Base-by-base conservation (phyloP, 176 grass and related monocot species). In the Ananas comosus region DNA sequence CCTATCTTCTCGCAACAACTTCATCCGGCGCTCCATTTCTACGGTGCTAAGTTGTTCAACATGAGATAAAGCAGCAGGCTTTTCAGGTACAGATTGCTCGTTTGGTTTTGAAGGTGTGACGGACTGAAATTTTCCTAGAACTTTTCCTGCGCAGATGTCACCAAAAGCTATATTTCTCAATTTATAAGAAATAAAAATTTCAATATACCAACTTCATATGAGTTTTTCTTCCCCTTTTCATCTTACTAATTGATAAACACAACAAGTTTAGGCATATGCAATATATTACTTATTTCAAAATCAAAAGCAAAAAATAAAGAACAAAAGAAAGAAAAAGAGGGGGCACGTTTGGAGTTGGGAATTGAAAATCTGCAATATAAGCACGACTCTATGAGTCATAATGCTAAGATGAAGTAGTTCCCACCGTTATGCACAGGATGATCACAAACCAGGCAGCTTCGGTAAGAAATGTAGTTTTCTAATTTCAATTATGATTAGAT, bases 1-100 rank as follows among this genome's bases (percentile, higher is more conserved):
- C 93, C 93, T 90, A 68, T 96, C 89, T 75, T 96, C 92, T 76
- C 84, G 64, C 76, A 96, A 86, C 49, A 96, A 82, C 81, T 96
- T 96, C 75, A 96, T 87, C 47, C 93, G 84, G 3, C 51, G 74
- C 51, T 83, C 79, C 74, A 96, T 88, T 79, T 96, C 93, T 19
- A 52, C 79, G 54, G 77, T 57, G 74, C 86, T 92, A 17, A 96
- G 86, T 69, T 96, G 93, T 72, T 96, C 88, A 64, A 70, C 16
- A 76, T 72, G 66, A 79, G 67, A 47, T 76, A 88, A 74, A 53
- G 67, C 69, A 73, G 61, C 73, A 64, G 84, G 63, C 74, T 83
- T 92, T 63, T 90, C 93, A 83, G 69, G 79, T 57, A 67, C 67
- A n/a, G 77, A 23, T 66, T 84, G 63, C 3, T 74, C 77, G 66